phyloP scores from a whole-genome alignment of 768 basidiomycete species.

The Lactarius akahatsu region DNA sequence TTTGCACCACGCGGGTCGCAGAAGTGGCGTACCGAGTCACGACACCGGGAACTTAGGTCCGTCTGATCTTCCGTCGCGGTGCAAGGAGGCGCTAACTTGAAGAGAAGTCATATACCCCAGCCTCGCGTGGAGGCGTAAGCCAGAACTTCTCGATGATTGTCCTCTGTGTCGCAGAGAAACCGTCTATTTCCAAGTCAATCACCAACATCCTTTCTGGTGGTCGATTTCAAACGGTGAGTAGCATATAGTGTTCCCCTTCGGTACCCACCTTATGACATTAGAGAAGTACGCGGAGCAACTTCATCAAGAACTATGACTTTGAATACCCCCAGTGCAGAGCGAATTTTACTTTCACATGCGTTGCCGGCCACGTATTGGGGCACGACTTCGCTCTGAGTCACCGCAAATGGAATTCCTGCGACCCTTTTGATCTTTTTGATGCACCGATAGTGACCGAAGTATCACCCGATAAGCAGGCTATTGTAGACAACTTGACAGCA shows the following conservation, averaged over 20 bases:
- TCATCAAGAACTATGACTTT: constrained; percentile 94
- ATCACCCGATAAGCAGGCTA: constrained; percentile 60
- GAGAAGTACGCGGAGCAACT: constrained; percentile 62
- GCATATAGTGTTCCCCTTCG: neutral
- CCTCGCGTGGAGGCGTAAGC: neutral
- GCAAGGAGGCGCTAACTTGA: neutral
- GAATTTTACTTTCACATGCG: constrained; percentile 86
- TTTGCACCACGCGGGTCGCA: neutral
- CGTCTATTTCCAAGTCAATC: constrained; percentile 91
- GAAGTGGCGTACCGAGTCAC: neutral
- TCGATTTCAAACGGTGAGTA: constrained; percentile 70
- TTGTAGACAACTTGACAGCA: constrained; percentile 71
- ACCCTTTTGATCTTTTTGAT: constrained; percentile 87
- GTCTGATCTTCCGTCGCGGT: neutral
- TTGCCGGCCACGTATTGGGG: constrained; percentile 80
- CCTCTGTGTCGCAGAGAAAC: constrained; percentile 97
- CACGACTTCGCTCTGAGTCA: constrained; percentile 77
- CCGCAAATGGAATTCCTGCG: constrained; percentile 83
- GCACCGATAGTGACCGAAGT: constrained; percentile 66
- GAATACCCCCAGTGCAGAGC: constrained; percentile 79
- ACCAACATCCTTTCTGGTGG: constrained; percentile 91
- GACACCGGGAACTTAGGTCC: neutral
- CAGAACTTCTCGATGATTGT: constrained; percentile 55
- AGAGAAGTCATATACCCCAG: neutral
- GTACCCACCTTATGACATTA: constrained; percentile 36